Conservation (phyloP, 1,284 basidiomycete species). For the Lentinus polychrous region DNA sequence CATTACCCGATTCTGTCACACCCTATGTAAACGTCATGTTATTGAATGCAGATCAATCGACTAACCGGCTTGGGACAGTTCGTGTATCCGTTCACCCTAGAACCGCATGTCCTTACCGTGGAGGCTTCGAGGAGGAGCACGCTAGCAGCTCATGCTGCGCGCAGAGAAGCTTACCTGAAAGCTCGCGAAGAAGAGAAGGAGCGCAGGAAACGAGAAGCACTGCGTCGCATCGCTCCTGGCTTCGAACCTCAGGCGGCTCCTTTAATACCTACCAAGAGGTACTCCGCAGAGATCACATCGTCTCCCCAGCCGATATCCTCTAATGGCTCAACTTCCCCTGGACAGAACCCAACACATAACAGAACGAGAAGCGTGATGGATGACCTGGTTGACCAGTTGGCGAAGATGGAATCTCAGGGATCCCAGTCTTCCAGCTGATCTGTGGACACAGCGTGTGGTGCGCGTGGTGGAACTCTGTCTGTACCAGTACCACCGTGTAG, state of each 20-base stretch:
- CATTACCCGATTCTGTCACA: slow-evolving; percentile 81
- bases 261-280: slow-evolving; percentile 42
- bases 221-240: slow-evolving; percentile 68
- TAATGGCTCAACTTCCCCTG: not conserved
- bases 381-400: slow-evolving; percentile 72
- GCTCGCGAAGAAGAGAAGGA: slow-evolving; percentile 75
- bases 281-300: slow-evolving; percentile 12
- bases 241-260: slow-evolving; percentile 56
- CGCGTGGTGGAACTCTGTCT: too few species aligned
- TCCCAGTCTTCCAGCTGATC: too few species aligned
- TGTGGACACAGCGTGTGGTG: too few species aligned
- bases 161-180: slow-evolving; percentile 63
- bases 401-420: slow-evolving; percentile 43
- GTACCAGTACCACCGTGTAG: too few species aligned
- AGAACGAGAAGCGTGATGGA: slow-evolving; percentile 65
- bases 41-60: too few species aligned
- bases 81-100: slow-evolving; percentile 89
- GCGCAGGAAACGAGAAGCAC: slow-evolving; percentile 65
- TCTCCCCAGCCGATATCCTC: not conserved
- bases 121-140: slow-evolving; percentile 64
- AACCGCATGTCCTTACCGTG: slow-evolving; percentile 73
- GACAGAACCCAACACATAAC: slow-evolving; percentile 9
- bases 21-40: slow-evolving; percentile 65
- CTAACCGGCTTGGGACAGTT: slow-evolving; percentile 46
- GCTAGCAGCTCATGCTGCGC: slow-evolving; percentile 55